Evolutionary conservation across 352 stramenopile genomes (phyloP), one percentile per base, ranked within the genome.

Genomic region (Phytophthora agathidicida): DNA sequence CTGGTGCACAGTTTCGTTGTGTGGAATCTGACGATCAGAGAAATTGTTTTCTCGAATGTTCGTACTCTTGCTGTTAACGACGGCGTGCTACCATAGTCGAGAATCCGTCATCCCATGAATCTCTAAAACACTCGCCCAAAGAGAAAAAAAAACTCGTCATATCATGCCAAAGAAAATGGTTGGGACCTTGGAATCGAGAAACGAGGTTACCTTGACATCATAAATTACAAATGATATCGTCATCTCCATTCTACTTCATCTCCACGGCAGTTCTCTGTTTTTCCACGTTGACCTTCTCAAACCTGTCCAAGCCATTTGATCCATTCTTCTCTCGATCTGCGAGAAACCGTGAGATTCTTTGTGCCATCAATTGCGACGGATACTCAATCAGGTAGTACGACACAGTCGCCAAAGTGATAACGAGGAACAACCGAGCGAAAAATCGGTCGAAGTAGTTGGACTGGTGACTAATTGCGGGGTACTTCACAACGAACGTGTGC

Each of bases 331-430:
- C 57, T 32, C 43, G 48, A 54, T 41, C 57, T 41, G 57, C 57
- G 27, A 66, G 49, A 13, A 60, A 60, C 9, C 49, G 48, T 16
- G 57, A 61, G 37, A 86, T 60, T 22, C 51, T 47, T 20, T 50
- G 50, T 5, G 77, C 73, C 32, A 77, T 17, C 7, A 68, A 44
- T 39, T 81, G 77, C 3, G 71, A 81, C 41, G 74, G 74, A 43
- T 73, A 71, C 60, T 87, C 73, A 23, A 87, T 32, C 4, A 71
- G 5, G 20, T 68, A 49, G 41, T 81, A 84, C 1, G 65, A 68
- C 23, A 42, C 28, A 0, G 72, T 73, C 45, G 62, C 60, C 11
- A 83, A 28, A 20, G 53, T 26, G 13, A 68, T 48, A 8, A 68
- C 24, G 17, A 81, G 41, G 9, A 51, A 57, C 39, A 80, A 78